Evolutionary conservation across 1,284 basidiomycete genomes (phyloP).

Genomic region (Veloporphyrellus conicus): DNA sequence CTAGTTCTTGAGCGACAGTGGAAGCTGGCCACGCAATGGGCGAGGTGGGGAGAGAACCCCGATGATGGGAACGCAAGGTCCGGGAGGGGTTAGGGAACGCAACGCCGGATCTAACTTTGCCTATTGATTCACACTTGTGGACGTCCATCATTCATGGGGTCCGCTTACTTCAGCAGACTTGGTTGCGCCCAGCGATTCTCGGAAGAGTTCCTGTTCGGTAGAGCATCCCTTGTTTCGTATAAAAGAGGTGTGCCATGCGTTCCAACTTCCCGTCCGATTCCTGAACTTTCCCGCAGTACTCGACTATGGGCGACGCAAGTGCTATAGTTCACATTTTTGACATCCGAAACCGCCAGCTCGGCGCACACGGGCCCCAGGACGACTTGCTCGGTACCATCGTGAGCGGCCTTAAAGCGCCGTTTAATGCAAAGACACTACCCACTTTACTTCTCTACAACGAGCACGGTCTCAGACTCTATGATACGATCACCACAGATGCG

Average conservation of each 20-base stretch:
- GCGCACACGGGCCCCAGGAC: conserved; percentile 5
- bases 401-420: conserved; percentile 51
- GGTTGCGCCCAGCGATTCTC: not conserved
- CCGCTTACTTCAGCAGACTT: conserved; percentile 26
- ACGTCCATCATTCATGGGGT: not conserved
- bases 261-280: not conserved
- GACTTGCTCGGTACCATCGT: conserved; percentile 48
- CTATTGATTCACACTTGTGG: not conserved
- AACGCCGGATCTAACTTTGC: not conserved
- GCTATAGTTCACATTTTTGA: conserved; percentile 23
- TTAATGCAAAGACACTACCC: conserved; percentile 65
- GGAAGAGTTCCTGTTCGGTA: not conserved
- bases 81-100: not conserved
- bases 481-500: conserved; percentile 76
- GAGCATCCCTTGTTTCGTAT: conserved; percentile 1
- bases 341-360: conserved; percentile 19
- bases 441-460: conserved; percentile 88
- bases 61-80: not conserved
- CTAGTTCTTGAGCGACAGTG: too few species aligned
- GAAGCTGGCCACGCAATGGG: not conserved
- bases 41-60: not conserved
- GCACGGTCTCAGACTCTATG: conserved; percentile 76
- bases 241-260: conserved; percentile 7
- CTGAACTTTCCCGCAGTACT: not conserved
- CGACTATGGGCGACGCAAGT: conserved; percentile 24